Evolutionary conservation across 2,329 filamentous ascomycete genomes (phyloP).

Genomic region (Lecanicillium sp.): DNA sequence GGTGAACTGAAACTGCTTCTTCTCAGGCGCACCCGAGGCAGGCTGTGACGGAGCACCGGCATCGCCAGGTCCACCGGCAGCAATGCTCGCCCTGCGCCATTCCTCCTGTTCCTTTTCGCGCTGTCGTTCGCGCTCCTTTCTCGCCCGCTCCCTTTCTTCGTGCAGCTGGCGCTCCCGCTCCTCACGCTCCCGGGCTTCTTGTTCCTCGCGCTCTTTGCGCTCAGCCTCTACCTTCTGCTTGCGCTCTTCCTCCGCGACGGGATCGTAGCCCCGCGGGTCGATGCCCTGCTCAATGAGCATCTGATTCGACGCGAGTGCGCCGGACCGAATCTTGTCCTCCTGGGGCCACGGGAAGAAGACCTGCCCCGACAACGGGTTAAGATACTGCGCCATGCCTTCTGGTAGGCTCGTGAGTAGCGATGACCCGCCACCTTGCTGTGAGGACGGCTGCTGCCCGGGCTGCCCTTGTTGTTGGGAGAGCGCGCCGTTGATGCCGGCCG

Average conservation of each 20-base stretch:
- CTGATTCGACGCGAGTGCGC: conserved; percentile 59
- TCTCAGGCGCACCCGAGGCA: conserved; percentile 24
- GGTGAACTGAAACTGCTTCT: conserved; percentile 50
- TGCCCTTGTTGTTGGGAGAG: conserved; percentile 7
- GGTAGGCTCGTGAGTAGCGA: conserved; percentile 37
- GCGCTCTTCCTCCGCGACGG: conserved; percentile 44
- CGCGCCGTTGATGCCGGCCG: conserved; percentile 24
- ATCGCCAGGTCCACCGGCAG: conserved; percentile 15
- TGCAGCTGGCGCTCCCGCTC: conserved; percentile 33
- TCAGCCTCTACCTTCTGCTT: conserved; percentile 44
- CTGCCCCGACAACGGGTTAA: conserved; percentile 49
- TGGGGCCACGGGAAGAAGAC: conserved; percentile 73
- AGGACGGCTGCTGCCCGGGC: conserved; percentile 14
- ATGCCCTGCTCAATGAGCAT: conserved; percentile 53
- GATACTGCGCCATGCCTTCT: conserved; percentile 36
- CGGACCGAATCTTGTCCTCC: conserved; percentile 60
- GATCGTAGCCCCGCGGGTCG: conserved; percentile 54
- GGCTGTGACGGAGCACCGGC: conserved; percentile 17
- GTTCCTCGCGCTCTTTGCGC: conserved; percentile 36
- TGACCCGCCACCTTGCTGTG: conserved; percentile 24
- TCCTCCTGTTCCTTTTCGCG: conserved; percentile 34
- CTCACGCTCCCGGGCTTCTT: conserved; percentile 36
- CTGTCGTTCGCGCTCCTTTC: conserved; percentile 35
- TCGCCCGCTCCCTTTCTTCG: conserved; percentile 29
- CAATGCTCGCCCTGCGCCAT: conserved; percentile 31